Conservation (phyloP, 768 basidiomycete genomes). For the Tricholoma bakamatsutake region DNA sequence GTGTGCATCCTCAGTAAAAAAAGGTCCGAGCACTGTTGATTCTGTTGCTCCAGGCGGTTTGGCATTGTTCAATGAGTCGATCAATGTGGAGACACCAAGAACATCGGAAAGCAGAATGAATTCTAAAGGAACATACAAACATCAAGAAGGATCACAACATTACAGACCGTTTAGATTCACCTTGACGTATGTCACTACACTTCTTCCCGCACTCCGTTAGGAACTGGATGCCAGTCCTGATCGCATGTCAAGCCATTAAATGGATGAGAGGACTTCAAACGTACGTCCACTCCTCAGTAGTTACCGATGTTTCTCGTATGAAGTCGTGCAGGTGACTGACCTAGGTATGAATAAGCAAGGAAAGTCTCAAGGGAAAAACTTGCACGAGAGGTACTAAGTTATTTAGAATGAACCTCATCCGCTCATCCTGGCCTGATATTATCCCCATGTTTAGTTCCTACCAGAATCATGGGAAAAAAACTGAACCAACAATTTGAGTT, state of each 20-base stretch:
- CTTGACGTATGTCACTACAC: slow-evolving; percentile 61
- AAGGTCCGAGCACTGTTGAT: slow-evolving; percentile 76
- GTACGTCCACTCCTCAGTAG: slow-evolving; percentile 83
- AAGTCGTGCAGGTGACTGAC: slow-evolving; percentile 71
- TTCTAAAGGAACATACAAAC: slow-evolving; percentile 35
- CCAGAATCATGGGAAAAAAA: background rate
- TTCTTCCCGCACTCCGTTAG: slow-evolving; percentile 70
- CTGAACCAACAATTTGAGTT: slow-evolving; percentile 32
- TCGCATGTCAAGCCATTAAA: slow-evolving; percentile 4
- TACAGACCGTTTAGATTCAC: slow-evolving; percentile 15
- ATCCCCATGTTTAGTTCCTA: background rate
- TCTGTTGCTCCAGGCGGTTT: slow-evolving; percentile 60
- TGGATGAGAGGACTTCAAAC: slow-evolving; percentile 7
- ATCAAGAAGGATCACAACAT: slow-evolving; percentile 11
- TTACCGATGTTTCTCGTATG: slow-evolving; percentile 65
- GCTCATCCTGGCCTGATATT: slow-evolving; percentile 32
- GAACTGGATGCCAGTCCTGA: slow-evolving; percentile 62
- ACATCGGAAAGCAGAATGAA: slow-evolving; percentile 84
- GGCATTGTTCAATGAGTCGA: slow-evolving; percentile 71
- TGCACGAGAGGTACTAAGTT: slow-evolving; percentile 26
- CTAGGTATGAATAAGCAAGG: slow-evolving; percentile 22
- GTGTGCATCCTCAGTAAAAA: slow-evolving; percentile 72
- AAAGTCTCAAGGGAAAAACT: background rate
- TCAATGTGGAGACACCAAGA: slow-evolving; percentile 71
- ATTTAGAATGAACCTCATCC: slow-evolving; percentile 38